Evolutionary conservation across 2,329 filamentous ascomycete genomes (phyloP), one percentile per base, ranked within the genome.

Genomic region (Coniochaeta sp.): DNA sequence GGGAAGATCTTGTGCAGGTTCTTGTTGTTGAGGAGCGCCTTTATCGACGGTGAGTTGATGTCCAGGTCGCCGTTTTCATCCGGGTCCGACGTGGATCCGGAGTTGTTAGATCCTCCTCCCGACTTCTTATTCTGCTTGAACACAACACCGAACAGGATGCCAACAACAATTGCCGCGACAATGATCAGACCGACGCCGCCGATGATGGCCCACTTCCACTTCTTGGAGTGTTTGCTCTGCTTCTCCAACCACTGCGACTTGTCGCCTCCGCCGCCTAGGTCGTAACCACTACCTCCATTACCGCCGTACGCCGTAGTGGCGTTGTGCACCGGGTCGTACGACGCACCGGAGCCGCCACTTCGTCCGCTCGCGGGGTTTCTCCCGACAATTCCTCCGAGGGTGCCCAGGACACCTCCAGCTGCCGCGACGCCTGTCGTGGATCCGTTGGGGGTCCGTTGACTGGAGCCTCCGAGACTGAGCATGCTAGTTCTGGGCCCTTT

Each of bases 1-100:
- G 91, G 89, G 67, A 97, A 97, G 2, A 97, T 90, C 67, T 90
- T 95, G 77, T 96, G 90, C 22, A 97, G 77, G 56, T 91, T 71
- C 0, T 76, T 65, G 68, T 96, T 96, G 72, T 87, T 85, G 74
- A 96, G 76, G 13, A 97, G 75, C 3, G 76, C 75, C 72, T 95
- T 79, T 70, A 96, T 95, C 69, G 95, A 87, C 1, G 71, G 59
- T 8, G 89, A 95, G 66, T 92, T 73, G 66, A 85, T 83, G 67
- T 77, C 71, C 6, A 96, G 78, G 57, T 92, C 87, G 38, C 86
- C 84, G 59, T 88, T 88, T 0, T 69, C 63, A 63, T 92, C 87
- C n/a, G 79, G 72, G 4, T 68, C 66, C 0, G 86, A 83, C 1
- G 81, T 78, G 46, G 76, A 63, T 10, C 71, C 72, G 48, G 67